These are phyloP conservation scores for Lithospermum erythrorhizon DNA, from an alignment of 257 asterid species.

Conservation along the genomic window DNA sequence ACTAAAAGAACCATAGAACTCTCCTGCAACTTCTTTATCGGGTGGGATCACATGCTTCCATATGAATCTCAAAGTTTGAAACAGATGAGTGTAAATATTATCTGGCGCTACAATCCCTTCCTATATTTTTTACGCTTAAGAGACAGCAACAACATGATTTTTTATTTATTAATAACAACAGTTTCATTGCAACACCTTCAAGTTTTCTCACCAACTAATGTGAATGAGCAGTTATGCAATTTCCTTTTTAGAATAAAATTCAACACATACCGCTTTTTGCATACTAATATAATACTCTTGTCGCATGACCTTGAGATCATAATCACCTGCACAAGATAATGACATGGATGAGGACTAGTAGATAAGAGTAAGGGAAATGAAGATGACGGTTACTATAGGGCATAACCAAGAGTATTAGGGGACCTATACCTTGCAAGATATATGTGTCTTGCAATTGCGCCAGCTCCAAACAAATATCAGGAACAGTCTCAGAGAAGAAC, in stretches of 20 bases:
- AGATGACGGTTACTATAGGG: not conserved
- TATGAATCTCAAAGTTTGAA: not conserved
- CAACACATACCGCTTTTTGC: constrained; percentile 69
- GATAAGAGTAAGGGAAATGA: constrained; percentile 4
- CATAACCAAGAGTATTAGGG: constrained; percentile 5
- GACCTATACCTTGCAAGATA: constrained; percentile 71
- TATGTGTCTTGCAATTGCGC: constrained; percentile 98
- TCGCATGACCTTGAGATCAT: constrained; percentile 98
- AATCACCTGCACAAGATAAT: constrained; percentile 50
- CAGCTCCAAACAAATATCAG: constrained; percentile 94
- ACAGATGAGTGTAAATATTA: not conserved
- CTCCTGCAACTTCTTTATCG: not conserved
- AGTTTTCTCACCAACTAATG: too few relatives aligned
- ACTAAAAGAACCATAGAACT: not conserved
- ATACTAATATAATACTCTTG: constrained; percentile 87
- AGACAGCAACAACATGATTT: too few relatives aligned
- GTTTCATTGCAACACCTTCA: not conserved
- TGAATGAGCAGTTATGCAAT: too few relatives aligned
- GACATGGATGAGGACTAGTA: not conserved
- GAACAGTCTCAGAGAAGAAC: constrained; percentile 56
- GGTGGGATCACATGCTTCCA: not conserved
- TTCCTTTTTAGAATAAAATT: not conserved
- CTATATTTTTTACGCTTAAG: too few relatives aligned
- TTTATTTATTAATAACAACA: too few relatives aligned
- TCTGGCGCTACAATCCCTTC: not conserved